Conservation (phyloP, 2,329 filamentous ascomycete species). For the Helotiales sp. region DNA sequence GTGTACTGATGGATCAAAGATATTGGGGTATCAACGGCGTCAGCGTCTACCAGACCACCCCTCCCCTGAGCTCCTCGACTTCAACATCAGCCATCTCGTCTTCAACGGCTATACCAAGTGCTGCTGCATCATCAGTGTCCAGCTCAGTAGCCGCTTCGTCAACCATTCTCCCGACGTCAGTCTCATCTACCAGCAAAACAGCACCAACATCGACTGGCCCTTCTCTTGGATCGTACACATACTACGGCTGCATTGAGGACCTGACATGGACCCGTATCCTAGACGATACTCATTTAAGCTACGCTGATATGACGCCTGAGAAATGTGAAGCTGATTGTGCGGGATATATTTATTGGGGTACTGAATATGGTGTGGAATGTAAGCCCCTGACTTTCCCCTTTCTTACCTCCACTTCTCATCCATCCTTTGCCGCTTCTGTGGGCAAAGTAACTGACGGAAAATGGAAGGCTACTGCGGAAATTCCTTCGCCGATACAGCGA, state of each 20-base stretch:
- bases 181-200: not conserved
- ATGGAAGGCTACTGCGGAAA: slow-evolving; percentile 30
- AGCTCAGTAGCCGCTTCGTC: not conserved
- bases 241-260: slow-evolving; percentile 41
- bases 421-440: too few relatives aligned
- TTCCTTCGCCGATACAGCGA: slow-evolving; percentile 6
- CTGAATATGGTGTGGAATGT: slow-evolving; percentile 44
- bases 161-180: not conserved
- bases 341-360: slow-evolving; percentile 45
- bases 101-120: not conserved
- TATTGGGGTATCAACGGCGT: slow-evolving; percentile 2
- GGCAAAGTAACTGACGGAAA: too few relatives aligned
- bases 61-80: not conserved
- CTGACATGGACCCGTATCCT: slow-evolving; percentile 35
- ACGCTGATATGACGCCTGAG: slow-evolving; percentile 41
- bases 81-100: not conserved
- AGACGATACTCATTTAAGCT: slow-evolving; percentile 38
- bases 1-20: not conserved
- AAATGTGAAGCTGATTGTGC: slow-evolving; percentile 42
- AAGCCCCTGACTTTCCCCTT: slow-evolving; percentile 17
- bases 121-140: not conserved
- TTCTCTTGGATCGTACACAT: slow-evolving; percentile 34
- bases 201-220: slow-evolving; percentile 7
- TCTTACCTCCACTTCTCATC: not conserved
- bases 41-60: not conserved